phyloP scores from a whole-genome alignment of 306 rosid genomes.

The Cotoneaster glaucophyllus region DNA sequence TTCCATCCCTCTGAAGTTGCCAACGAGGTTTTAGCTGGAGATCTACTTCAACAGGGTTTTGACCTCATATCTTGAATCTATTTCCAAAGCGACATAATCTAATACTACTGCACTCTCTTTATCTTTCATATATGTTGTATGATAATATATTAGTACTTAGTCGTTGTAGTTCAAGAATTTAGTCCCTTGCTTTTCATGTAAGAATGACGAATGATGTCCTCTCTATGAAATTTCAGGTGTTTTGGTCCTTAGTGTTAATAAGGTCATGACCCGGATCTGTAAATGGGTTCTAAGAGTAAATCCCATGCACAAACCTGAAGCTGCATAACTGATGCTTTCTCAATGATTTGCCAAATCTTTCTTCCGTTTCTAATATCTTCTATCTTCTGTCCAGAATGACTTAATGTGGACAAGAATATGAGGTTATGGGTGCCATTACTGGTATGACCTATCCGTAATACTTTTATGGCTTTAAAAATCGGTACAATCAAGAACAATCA shows the following conservation, averaged over 20 bases:
- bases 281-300: neutral
- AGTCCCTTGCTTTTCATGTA: neutral
- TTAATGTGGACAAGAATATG: no score
- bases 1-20: conserved; percentile 62
- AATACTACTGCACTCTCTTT: neutral
- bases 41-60: conserved; percentile 43
- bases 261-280: neutral
- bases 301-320: neutral
- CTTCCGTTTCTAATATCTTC: no score
- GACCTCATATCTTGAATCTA: conserved; percentile 29
- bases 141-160: neutral
- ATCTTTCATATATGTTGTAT: neutral
- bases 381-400: neutral
- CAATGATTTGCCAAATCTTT: neutral
- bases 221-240: neutral
- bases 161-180: no score
- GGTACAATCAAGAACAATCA: neutral
- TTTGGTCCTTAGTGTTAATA: neutral
- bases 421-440: no score
- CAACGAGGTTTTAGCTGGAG: conserved; percentile 43
- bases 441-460: neutral
- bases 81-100: neutral
- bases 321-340: neutral
- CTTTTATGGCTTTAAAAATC: neutral
- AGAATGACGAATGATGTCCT: neutral